A percentile compares a stretch with the other conserved stretches of the same genome.
Evolutionary conservation across 2,329 filamentous ascomycete species (phyloP).

Genomic region (Penicillium sp.): DNA sequence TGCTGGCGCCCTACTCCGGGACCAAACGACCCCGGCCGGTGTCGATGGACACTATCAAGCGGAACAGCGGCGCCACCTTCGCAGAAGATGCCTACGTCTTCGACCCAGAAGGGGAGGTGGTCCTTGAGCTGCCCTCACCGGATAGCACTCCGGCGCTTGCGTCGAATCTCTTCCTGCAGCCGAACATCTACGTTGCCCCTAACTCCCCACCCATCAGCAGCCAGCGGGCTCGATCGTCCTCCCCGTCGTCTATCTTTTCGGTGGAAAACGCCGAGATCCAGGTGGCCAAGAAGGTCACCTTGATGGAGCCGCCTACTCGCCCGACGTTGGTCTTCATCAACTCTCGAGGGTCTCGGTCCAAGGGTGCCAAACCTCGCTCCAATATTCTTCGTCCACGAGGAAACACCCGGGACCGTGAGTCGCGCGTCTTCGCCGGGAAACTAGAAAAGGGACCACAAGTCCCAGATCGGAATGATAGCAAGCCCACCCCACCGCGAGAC

Average conservation of each 20-base stretch:
- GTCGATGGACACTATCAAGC: constrained; percentile 38
- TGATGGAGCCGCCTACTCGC: constrained; percentile 30
- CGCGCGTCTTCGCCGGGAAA: constrained; percentile 14
- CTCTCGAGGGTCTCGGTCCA: constrained; percentile 20
- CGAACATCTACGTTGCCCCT: constrained; percentile 30
- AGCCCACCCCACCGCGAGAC: constrained; percentile 5
- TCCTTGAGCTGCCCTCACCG: constrained; percentile 35
- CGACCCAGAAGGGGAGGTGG: constrained; percentile 33
- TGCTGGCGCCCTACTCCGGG: constrained; percentile 22
- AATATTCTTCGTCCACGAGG: constrained; percentile 13
- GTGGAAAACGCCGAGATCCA: constrained; percentile 34
- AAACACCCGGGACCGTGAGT: constrained; percentile 16
- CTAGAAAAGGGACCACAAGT: constrained; percentile 14
- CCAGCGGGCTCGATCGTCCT: constrained; percentile 26
- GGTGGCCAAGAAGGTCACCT: constrained; percentile 33
- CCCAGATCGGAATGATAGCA: constrained; percentile 10
- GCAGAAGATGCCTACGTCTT: constrained; percentile 32
- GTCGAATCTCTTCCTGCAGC: constrained; percentile 31
- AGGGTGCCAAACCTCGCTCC: constrained; percentile 10
- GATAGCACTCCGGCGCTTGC: constrained; percentile 27
- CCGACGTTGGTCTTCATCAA: constrained; percentile 36
- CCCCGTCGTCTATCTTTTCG: constrained; percentile 29
- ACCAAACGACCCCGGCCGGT: constrained; percentile 32
- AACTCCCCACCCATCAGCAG: constrained; percentile 19
- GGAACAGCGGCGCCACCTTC: constrained; percentile 32